Evolutionary conservation across 805 yeast species (phyloP).

Genomic region (Candida dajiaensis): DNA sequence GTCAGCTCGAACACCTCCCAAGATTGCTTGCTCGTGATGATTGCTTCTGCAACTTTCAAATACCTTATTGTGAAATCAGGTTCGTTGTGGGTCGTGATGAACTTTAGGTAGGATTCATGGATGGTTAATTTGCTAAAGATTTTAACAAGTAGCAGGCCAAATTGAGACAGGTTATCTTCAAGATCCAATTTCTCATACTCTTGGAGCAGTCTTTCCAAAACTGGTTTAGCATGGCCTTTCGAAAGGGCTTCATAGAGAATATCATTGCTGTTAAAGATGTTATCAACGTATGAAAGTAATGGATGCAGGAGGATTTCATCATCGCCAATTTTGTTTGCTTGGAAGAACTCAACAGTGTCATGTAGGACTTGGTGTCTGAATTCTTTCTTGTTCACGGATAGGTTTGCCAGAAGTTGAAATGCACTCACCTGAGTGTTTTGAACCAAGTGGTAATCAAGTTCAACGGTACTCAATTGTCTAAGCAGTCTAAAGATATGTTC

Average conservation of each 20-base stretch:
- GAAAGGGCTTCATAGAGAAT: slow-evolving; percentile 17
- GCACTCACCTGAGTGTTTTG: slow-evolving; percentile 1
- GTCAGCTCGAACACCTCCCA: slow-evolving; percentile 35
- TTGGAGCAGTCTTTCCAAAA: slow-evolving; percentile 9
- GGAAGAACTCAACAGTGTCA: slow-evolving; percentile 8
- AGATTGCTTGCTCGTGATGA: slow-evolving; percentile 29
- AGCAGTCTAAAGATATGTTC: background rate
- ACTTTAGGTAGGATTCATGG: slow-evolving; percentile 32
- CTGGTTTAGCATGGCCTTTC: slow-evolving; percentile 12
- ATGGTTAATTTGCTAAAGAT: slow-evolving; percentile 25
- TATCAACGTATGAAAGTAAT: slow-evolving; percentile 10
- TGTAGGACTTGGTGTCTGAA: slow-evolving; percentile 5
- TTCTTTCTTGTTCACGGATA: slow-evolving; percentile 8
- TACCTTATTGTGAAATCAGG: slow-evolving; percentile 13
- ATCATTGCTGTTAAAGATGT: slow-evolving; percentile 11
- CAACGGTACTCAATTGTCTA: background rate
- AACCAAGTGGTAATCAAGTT: background rate
- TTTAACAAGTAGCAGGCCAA: slow-evolving; percentile 21
- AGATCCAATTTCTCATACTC: slow-evolving; percentile 17
- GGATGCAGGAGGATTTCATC: slow-evolving; percentile 4
- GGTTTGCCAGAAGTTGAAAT: slow-evolving; percentile 14
- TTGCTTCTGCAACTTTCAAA: slow-evolving; percentile 25
- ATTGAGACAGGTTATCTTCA: slow-evolving; percentile 9
- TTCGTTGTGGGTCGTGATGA: slow-evolving; percentile 16
- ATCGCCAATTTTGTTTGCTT: background rate